Evolutionary conservation across 345 rosid genomes (phyloP), one percentile per base, ranked within the genome.

Genomic region (Euphorbia lathyris): DNA sequence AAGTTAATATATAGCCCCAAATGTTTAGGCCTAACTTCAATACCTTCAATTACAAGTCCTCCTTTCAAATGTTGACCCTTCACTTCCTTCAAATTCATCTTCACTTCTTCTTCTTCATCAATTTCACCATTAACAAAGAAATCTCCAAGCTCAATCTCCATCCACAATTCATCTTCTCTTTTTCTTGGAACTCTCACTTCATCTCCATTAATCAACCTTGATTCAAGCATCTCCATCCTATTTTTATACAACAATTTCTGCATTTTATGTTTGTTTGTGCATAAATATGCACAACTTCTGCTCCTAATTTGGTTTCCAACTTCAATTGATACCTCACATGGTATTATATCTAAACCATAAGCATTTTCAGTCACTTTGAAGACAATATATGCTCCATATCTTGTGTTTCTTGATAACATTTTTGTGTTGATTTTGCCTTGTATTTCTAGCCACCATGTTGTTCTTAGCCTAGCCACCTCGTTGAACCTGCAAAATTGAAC

Each of bases 121-220:
- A 17, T 65, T 13, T 34, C 74, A 22, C 83, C 87, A 11, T 26
- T 83, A 42, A 26, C 9, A 57, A 69, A 77, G 67, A 90, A 88
- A 65, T 84, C 87, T 5, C 98, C 98, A 0, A 88, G 42, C 83
- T 88, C 89, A 47, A 90, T 77, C 83, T 90, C 97, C 91, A 85
- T 47, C 97, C 98, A n/a, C n/a, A n/a, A 93, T 5, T 91, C 93
- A 23, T 86, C 87, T 4, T 68, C 80, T 68, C 87, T 82, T 53
- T 60, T 74, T 10, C 48, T 27, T 0, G 86, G 83, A 12, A 75
- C 74, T 9, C 59, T 42, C 38, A 67, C 61, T 0, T 40, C 74
- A 10, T 32, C 76, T 10, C 42, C 71, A 12, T 65, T 78, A 0
- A 7, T 23, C 52, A 70, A 66, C 38, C 43, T 64, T 30, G 72